phyloP scores from a whole-genome alignment of 257 asterid genomes.

The Nemophila menziesii region DNA sequence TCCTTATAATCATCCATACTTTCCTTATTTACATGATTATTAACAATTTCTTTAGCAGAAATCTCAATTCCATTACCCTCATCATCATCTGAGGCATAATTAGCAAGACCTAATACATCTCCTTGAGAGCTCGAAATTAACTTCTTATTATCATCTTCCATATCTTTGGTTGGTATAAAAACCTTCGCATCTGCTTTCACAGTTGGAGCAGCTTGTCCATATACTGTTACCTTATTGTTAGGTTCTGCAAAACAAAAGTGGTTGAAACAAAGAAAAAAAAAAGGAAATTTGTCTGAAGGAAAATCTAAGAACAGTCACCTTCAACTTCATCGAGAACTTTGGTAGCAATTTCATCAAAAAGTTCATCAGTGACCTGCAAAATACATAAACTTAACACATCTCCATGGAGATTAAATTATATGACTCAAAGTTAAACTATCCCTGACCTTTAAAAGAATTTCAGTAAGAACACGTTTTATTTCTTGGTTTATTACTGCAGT shows the following conservation, averaged over 20 bases:
- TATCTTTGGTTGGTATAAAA: conserved; percentile 38
- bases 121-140: conserved; percentile 48
- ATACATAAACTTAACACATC: conserved; percentile 23
- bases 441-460: conserved; percentile 88
- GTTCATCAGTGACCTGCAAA: conserved; percentile 92
- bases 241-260: conserved; percentile 16
- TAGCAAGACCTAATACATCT: conserved; percentile 73
- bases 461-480: conserved; percentile 88
- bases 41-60: conserved; percentile 29
- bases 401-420: conserved; percentile 2
- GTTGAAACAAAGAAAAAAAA: conserved; percentile 6
- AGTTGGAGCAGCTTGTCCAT: conserved; percentile 35
- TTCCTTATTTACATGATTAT: conserved; percentile 26
- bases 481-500: conserved; percentile 83
- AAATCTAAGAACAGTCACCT: conserved; percentile 32
- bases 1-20: conserved; percentile 31
- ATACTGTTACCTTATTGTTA: conserved; percentile 24
- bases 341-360: conserved; percentile 92
- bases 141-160: conserved; percentile 39
- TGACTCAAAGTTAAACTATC: conserved; percentile 21
- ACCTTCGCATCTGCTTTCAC: conserved; percentile 53
- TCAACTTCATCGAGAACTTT: conserved; percentile 84
- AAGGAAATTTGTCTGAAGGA: conserved; percentile 7
- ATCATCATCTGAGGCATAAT: conserved; percentile 86
- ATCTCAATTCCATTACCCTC: conserved; percentile 53